Evolutionary conservation across 306 rosid species (phyloP).

Genomic region (Dryas alaskensis): DNA sequence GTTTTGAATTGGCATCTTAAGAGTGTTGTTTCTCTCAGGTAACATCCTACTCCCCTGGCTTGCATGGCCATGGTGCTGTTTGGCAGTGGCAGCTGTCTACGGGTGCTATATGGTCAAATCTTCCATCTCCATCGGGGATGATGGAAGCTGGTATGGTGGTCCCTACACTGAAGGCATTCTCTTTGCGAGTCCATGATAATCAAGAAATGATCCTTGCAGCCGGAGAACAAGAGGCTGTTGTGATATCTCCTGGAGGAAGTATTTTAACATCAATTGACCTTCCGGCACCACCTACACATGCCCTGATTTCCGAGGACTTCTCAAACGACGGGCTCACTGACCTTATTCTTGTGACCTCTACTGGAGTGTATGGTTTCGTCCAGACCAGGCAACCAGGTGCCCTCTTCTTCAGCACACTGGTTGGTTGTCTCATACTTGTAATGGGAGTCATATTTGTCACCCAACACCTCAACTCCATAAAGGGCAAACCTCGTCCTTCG

Average conservation of each 20-base stretch:
- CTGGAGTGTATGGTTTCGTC: constrained; percentile 84
- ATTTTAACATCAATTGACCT: constrained; percentile 66
- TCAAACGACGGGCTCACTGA: constrained; percentile 94
- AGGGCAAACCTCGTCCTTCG: constrained; percentile 82
- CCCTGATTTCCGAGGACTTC: constrained; percentile 75
- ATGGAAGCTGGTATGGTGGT: constrained; percentile 74
- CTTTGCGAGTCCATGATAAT: constrained; percentile 57
- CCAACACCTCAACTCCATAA: constrained; percentile 82
- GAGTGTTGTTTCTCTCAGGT: constrained; percentile 46
- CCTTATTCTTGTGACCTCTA: constrained; percentile 77
- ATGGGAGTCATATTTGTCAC: constrained; percentile 90
- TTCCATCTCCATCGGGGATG: constrained; percentile 94
- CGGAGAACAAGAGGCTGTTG: constrained; percentile 90
- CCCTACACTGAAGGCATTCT: constrained; percentile 83
- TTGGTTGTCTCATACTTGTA: constrained; percentile 85
- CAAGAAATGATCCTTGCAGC: constrained; percentile 88
- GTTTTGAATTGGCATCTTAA: constrained; percentile 13
- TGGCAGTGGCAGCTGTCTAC: constrained; percentile 97
- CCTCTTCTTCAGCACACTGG: constrained; percentile 90
- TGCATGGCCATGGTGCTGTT: constrained; percentile 82
- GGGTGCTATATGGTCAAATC: constrained; percentile 90
- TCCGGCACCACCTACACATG: constrained; percentile 84
- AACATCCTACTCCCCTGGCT: constrained; percentile 90
- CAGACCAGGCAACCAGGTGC: constrained; percentile 99
- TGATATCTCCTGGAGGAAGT: constrained; percentile 87